Evolutionary conservation across 129 eudicot genomes (phyloP).

Genomic region (Flaveria bidentis): DNA sequence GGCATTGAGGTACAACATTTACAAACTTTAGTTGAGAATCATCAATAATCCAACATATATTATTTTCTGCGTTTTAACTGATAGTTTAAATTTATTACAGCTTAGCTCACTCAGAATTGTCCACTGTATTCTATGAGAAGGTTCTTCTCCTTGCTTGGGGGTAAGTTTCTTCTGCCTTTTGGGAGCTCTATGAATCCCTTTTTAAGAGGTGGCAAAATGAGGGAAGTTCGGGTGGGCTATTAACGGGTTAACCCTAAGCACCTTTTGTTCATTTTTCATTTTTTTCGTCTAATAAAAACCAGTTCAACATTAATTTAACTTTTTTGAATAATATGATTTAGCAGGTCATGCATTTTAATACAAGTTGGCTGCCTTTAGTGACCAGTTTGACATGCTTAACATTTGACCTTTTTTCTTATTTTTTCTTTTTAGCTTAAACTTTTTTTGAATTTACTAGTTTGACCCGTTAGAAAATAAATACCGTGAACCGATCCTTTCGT

Average conservation of each 20-base stretch:
- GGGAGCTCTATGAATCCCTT: neutral
- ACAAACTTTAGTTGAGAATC: constrained; percentile 8
- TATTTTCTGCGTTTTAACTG: constrained; percentile 14
- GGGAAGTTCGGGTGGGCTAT: neutral
- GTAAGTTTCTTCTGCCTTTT: constrained; percentile 44
- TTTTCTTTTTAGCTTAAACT: neutral
- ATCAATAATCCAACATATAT: constrained; percentile 7
- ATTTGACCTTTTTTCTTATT: neutral
- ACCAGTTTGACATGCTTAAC: neutral
- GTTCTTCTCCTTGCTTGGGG: constrained; percentile 97
- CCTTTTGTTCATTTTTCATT: neutral
- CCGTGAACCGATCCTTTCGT: neutral
- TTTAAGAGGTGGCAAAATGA: neutral
- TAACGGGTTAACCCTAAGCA: neutral
- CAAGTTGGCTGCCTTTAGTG: neutral
- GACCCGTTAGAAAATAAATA: neutral
- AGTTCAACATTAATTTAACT: neutral
- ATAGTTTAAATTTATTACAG: constrained; percentile 46
- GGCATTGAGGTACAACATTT: constrained; percentile 80
- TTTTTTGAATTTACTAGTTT: neutral
- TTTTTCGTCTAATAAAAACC: neutral
- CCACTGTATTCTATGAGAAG: constrained; percentile 95
- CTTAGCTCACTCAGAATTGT: constrained; percentile 96
- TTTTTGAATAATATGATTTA: neutral
- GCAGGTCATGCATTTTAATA: neutral